Evolutionary conservation across 805 yeast genomes (phyloP).

Genomic region (Candida palmyrensis): DNA sequence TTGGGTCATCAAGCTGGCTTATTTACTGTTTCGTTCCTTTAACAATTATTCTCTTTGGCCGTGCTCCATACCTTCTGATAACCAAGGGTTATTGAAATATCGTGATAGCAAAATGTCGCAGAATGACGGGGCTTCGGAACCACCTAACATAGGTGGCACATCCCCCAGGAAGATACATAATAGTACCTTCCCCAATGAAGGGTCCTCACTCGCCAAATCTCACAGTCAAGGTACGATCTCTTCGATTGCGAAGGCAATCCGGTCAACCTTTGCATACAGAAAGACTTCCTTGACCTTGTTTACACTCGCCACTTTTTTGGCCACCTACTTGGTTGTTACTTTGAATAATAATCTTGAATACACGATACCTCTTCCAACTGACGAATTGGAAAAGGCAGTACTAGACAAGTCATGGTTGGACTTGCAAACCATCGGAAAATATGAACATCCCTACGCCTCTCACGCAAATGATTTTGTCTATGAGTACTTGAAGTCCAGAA

Average conservation of each 20-base stretch:
- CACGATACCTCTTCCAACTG: constrained; percentile 40
- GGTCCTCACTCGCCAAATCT: neutral
- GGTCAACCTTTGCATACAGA: constrained; percentile 62
- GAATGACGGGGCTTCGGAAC: too few relatives aligned
- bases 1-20: too few relatives aligned
- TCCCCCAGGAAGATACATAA: constrained; percentile 1
- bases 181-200: too few relatives aligned
- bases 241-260: constrained; percentile 21
- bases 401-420: constrained; percentile 59
- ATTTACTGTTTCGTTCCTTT: too few relatives aligned
- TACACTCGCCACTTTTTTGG: constrained; percentile 42
- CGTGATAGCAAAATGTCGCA: too few relatives aligned
- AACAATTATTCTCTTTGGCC: too few relatives aligned
- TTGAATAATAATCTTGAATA: constrained; percentile 33
- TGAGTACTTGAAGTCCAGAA: constrained; percentile 44
- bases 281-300: constrained; percentile 63
- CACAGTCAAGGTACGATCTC: neutral
- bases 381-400: constrained; percentile 30
- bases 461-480: constrained; percentile 73
- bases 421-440: constrained; percentile 60
- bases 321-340: constrained; percentile 33
- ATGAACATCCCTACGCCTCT: constrained; percentile 77
- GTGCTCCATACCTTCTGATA: too few relatives aligned
- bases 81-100: too few relatives aligned
- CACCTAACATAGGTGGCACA: too few relatives aligned